Conservation (phyloP, 768 basidiomycete genomes). For the Mycena crocata region DNA sequence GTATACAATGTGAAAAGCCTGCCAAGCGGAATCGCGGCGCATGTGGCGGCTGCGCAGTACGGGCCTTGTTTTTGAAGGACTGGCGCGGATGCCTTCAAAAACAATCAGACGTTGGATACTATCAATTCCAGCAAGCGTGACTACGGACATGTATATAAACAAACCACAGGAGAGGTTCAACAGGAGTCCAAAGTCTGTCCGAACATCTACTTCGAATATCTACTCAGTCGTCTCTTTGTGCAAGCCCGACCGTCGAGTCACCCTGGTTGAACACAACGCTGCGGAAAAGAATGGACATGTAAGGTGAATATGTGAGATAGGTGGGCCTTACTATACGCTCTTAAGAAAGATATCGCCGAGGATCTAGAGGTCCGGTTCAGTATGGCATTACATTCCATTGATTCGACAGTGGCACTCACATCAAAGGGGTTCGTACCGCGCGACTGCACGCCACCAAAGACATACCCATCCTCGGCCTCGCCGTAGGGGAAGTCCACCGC, state of each 20-base stretch:
- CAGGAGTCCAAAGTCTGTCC: slow-evolving; percentile 17
- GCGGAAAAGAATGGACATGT: background rate
- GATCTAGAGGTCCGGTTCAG: slow-evolving; percentile 13
- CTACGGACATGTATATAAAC: slow-evolving; percentile 11
- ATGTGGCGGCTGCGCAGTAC: slow-evolving; percentile 43
- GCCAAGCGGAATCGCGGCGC: slow-evolving; percentile 43
- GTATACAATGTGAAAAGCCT: slow-evolving; percentile 43
- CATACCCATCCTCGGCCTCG: slow-evolving; percentile 35
- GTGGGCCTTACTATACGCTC: slow-evolving; percentile 29
- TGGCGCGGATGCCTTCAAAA: background rate
- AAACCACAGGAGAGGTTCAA: slow-evolving; percentile 10
- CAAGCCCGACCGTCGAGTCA: slow-evolving; percentile 23
- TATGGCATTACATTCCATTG: background rate
- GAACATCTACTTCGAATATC: background rate
- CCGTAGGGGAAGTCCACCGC: slow-evolving; percentile 39
- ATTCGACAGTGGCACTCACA: slow-evolving; percentile 3
- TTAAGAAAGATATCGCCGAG: slow-evolving; percentile 35
- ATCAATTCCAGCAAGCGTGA: slow-evolving; percentile 24
- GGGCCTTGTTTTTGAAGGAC: background rate
- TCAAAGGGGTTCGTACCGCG: slow-evolving; percentile 34
- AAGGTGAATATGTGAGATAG: no score
- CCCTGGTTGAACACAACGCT: slow-evolving; percentile 37
- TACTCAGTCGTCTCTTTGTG: slow-evolving; percentile 27
- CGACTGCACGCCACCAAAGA: slow-evolving; percentile 38
- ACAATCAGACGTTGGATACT: slow-evolving; percentile 23